Conservation (phyloP, 2,329 filamentous ascomycete species). For the Diplodia mutila region DNA sequence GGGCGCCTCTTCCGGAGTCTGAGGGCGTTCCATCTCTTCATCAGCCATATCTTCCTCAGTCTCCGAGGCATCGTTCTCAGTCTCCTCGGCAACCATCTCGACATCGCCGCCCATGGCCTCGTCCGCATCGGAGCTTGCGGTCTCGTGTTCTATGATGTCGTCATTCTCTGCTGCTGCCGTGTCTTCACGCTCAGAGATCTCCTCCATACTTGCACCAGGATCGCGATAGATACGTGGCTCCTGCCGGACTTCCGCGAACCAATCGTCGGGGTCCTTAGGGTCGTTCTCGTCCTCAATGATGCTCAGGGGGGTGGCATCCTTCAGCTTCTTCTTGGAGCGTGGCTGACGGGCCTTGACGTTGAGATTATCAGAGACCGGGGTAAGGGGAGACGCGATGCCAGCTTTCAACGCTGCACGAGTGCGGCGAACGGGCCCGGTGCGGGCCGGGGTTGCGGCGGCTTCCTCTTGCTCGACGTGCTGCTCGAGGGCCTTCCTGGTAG, state of each 20-base stretch:
- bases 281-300: constrained; percentile 7
- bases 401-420: neutral
- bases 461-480: neutral
- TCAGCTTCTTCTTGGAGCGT: neutral
- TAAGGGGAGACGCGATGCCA: constrained; percentile 7
- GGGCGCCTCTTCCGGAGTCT: neutral
- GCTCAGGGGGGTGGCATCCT: constrained; percentile 12
- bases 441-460: neutral
- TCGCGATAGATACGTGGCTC: constrained; percentile 5
- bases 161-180: neutral
- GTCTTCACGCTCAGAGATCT: constrained; percentile 6
- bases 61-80: constrained; percentile 3
- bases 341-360: neutral
- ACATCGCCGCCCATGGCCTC: neutral
- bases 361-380: neutral
- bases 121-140: constrained; percentile 3
- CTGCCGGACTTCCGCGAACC: neutral
- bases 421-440: neutral
- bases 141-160: neutral
- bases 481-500: constrained; percentile 3
- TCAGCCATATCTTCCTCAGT: constrained; percentile 5
- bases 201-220: constrained; percentile 10
- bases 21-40: neutral
- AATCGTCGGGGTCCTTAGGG: neutral
- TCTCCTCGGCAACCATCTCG: neutral